Conservation (phyloP, 768 basidiomycete species). For the Dacryopinax spathularia region DNA sequence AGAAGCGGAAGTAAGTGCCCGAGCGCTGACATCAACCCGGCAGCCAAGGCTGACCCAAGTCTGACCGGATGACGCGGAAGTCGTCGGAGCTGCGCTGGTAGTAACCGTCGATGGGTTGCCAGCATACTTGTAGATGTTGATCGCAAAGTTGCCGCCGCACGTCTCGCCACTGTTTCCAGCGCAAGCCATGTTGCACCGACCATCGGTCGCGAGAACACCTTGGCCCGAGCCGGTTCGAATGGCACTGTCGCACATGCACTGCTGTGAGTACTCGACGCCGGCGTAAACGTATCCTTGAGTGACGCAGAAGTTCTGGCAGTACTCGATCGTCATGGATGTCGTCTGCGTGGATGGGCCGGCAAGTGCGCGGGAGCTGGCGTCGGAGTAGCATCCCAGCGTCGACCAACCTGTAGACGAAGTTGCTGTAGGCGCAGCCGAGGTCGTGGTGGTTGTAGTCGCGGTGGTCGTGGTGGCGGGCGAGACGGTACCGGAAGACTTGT, state of each 20-base stretch:
- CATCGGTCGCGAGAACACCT: constrained; percentile 6
- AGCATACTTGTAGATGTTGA: constrained; percentile 8
- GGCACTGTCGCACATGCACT: constrained; percentile 10
- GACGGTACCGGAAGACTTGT: too few species aligned
- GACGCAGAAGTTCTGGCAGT: constrained; percentile 13
- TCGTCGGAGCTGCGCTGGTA: not conserved
- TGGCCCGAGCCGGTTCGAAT: constrained; percentile 8
- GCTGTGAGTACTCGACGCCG: constrained; percentile 9
- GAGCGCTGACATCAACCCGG: not conserved
- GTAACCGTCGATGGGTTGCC: constrained; percentile 5
- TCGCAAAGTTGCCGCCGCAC: constrained; percentile 12
- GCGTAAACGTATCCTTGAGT: constrained; percentile 6
- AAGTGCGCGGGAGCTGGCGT: not conserved
- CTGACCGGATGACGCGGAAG: not conserved
- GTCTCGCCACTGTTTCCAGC: constrained; percentile 8
- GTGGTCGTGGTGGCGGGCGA: too few species aligned
- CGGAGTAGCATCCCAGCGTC: not conserved
- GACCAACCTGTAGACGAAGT: not conserved
- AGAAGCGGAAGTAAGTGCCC: not conserved
- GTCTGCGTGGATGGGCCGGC: not conserved
- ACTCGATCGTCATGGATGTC: constrained; percentile 8
- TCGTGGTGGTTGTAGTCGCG: too few species aligned
- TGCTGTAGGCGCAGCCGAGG: not conserved
- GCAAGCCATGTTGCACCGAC: constrained; percentile 12
- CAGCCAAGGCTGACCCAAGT: not conserved